phyloP scores from a whole-genome alignment of 1,284 basidiomycete species.

The Ganoderma sinense region DNA sequence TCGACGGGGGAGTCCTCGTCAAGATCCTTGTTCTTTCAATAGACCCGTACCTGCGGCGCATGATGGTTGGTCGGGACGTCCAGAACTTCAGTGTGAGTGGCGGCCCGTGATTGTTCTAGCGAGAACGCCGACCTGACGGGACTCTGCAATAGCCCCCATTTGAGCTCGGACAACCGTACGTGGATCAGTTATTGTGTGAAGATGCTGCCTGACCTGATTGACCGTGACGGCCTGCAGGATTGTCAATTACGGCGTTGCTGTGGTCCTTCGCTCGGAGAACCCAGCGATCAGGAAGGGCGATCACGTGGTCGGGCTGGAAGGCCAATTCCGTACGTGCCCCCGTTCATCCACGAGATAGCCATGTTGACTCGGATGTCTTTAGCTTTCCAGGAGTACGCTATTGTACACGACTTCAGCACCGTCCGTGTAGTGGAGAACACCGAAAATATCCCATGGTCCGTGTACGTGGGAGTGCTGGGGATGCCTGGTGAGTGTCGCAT shows the following conservation, averaged over 20 bases:
- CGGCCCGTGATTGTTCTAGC: not conserved
- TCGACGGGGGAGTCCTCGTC: slow-evolving; percentile 60
- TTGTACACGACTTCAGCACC: slow-evolving; percentile 15
- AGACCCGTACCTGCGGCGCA: slow-evolving; percentile 55
- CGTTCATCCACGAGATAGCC: no score
- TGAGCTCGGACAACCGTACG: slow-evolving; percentile 50
- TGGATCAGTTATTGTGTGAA: not conserved
- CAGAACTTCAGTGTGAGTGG: not conserved
- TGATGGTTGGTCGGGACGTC: slow-evolving; percentile 42
- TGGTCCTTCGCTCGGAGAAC: slow-evolving; percentile 53
- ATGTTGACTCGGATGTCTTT: not conserved
- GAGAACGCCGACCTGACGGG: not conserved
- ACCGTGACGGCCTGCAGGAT: slow-evolving; percentile 13
- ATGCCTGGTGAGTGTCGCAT: slow-evolving; percentile 40
- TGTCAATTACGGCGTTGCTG: slow-evolving; percentile 44
- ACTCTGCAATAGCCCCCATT: slow-evolving; percentile 37
- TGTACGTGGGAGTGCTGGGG: slow-evolving; percentile 42
- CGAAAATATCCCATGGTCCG: slow-evolving; percentile 40
- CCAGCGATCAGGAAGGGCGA: slow-evolving; percentile 48
- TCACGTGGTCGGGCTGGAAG: slow-evolving; percentile 44
- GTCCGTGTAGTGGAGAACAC: slow-evolving; percentile 33
- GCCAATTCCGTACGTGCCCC: slow-evolving; percentile 35
- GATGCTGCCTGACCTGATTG: no score
- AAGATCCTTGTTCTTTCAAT: slow-evolving; percentile 56
- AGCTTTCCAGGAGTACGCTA: slow-evolving; percentile 37